phyloP scores from a whole-genome alignment of 2,329 filamentous ascomycete genomes.

The Xylariaceae sp. region DNA sequence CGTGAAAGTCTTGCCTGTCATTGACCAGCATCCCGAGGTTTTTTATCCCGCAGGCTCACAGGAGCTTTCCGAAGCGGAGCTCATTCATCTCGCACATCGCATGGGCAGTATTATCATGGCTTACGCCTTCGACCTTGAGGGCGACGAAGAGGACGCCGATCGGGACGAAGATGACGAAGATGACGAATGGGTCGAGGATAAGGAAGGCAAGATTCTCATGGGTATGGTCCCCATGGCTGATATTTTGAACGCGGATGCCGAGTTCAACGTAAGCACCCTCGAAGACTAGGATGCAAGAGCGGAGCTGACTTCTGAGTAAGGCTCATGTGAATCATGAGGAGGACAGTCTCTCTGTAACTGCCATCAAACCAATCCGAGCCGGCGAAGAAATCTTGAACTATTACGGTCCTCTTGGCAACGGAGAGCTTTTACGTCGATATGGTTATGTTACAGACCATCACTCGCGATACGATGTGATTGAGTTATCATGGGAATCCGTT shows the following conservation, averaged over 20 bases:
- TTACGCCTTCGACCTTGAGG: slow-evolving; percentile 80
- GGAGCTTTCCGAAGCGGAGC: slow-evolving; percentile 39
- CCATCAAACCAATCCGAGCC: slow-evolving; percentile 62
- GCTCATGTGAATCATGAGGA: slow-evolving; percentile 53
- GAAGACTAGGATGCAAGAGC: neutral
- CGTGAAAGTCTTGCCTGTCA: slow-evolving; percentile 46
- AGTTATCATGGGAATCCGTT: slow-evolving; percentile 63
- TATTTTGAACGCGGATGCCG: slow-evolving; percentile 82
- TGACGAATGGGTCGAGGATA: slow-evolving; percentile 63
- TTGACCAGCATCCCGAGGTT: slow-evolving; percentile 41
- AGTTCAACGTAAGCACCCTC: slow-evolving; percentile 64
- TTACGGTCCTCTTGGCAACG: slow-evolving; percentile 79
- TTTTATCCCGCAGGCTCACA: slow-evolving; percentile 41
- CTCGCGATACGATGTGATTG: slow-evolving; percentile 74
- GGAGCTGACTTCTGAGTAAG: slow-evolving; percentile 32
- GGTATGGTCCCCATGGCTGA: slow-evolving; percentile 92
- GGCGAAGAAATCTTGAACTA: slow-evolving; percentile 84
- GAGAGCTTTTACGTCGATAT: slow-evolving; percentile 78
- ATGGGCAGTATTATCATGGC: slow-evolving; percentile 91
- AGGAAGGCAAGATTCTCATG: slow-evolving; percentile 56
- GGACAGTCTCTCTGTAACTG: slow-evolving; percentile 63
- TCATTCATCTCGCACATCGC: slow-evolving; percentile 60
- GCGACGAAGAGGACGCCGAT: slow-evolving; percentile 47
- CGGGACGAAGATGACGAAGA: slow-evolving; percentile 58
- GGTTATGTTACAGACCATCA: slow-evolving; percentile 83